Evolutionary conservation across 164 flowering plant genomes (phyloP).

Genomic region (Macadamia integrifolia): DNA sequence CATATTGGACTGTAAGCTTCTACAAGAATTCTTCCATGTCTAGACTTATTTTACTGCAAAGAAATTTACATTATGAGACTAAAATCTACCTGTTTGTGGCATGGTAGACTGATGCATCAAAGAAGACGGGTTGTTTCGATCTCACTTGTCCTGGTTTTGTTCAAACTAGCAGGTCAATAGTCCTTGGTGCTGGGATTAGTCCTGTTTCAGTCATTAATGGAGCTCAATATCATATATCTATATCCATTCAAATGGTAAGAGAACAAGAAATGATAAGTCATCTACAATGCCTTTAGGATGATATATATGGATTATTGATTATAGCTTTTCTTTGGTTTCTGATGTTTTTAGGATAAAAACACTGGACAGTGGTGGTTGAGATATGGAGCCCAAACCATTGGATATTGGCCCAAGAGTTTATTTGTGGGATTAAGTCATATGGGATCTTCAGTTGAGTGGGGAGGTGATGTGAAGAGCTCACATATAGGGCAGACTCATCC

Average conservation of each 20-base stretch:
- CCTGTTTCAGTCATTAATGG: not conserved
- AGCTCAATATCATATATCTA: not conserved
- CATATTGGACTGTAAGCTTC: no score
- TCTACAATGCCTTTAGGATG: no score
- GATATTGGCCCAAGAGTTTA: conserved; percentile 44
- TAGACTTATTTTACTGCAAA: no score
- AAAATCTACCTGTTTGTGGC: not conserved
- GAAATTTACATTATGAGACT: no score
- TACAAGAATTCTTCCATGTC: no score
- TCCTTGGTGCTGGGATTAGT: not conserved
- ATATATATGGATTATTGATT: no score
- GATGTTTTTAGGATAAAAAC: conserved; percentile 22
- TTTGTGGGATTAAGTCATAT: conserved; percentile 13
- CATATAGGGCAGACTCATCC: conserved; percentile 20
- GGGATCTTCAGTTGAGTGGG: conserved; percentile 37
- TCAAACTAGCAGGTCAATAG: not conserved
- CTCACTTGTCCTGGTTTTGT: not conserved
- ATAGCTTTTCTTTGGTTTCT: no score
- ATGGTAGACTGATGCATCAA: not conserved
- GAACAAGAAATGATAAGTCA: not conserved
- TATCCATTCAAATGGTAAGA: not conserved
- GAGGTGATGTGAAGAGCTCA: conserved; percentile 52
- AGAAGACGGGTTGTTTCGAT: not conserved
- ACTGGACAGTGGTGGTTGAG: conserved; percentile 48
- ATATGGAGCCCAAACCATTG: conserved; percentile 32